A percentile compares a stretch with the other conserved stretches of the same genome.
phyloP scores from a whole-genome alignment of 2,329 filamentous ascomycete species.

The Fusarium citri region DNA sequence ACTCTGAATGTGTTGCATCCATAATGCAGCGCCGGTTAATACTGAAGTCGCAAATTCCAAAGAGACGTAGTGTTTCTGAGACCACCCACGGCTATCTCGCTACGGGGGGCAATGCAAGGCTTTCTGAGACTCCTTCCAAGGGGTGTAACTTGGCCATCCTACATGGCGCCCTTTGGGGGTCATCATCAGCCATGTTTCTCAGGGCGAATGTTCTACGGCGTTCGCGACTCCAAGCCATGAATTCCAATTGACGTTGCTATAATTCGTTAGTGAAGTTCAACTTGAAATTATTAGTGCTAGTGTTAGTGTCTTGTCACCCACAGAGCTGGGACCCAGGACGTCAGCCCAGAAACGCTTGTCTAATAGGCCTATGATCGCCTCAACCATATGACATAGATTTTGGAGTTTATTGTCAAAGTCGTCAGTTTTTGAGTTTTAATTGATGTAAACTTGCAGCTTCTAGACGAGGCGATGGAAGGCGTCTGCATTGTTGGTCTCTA shows the following conservation, averaged over 20 bases:
- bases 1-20: constrained; percentile 25
- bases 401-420: not conserved
- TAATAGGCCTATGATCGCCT: not conserved
- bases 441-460: constrained; percentile 10
- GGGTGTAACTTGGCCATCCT: constrained; percentile 3
- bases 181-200: constrained; percentile 29
- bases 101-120: constrained; percentile 23
- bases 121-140: constrained; percentile 7
- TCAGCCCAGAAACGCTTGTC: constrained; percentile 17
- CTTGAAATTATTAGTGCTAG: not conserved
- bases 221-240: constrained; percentile 29
- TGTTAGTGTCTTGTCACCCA: constrained; percentile 19
- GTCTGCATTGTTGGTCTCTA: constrained; percentile 1
- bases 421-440: constrained; percentile 16
- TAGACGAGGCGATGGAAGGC: constrained; percentile 2
- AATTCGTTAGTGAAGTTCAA: constrained; percentile 12
- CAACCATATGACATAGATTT: not conserved
- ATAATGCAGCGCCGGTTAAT: constrained; percentile 9
- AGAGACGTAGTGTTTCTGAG: not conserved
- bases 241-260: constrained; percentile 27
- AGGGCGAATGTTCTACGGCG: constrained; percentile 24
- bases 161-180: not conserved
- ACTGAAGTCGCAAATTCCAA: not conserved
- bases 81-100: constrained; percentile 23
- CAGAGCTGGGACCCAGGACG: constrained; percentile 23